These are phyloP conservation scores for Neonectria punicea DNA, from an alignment of 2,329 filamentous ascomycete species.

Conservation along the genomic window DNA sequence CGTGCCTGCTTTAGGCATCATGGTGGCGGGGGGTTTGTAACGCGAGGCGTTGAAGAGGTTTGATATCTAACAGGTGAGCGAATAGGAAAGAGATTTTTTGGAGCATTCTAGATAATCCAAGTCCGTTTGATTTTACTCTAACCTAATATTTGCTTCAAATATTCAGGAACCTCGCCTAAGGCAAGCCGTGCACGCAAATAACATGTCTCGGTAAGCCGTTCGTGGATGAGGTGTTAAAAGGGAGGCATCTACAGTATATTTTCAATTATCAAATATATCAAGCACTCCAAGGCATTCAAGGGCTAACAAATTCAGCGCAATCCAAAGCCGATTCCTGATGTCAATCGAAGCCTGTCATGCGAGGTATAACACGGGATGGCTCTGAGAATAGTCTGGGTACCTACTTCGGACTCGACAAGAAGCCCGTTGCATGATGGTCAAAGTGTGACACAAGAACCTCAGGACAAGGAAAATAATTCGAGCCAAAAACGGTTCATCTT, in stretches of 20 bases:
- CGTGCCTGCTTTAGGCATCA: conserved; percentile 17
- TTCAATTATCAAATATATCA: not conserved
- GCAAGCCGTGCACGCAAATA: not conserved
- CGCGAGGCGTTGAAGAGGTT: not conserved
- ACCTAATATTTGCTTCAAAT: not conserved
- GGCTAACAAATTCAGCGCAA: not conserved
- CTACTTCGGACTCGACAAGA: no score
- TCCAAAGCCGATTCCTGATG: not conserved
- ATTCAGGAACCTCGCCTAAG: not conserved
- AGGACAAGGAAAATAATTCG: no score
- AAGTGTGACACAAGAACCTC: no score
- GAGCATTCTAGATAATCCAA: not conserved
- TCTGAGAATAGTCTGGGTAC: no score
- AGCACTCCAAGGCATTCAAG: not conserved
- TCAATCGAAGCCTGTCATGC: no score
- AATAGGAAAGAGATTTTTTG: not conserved
- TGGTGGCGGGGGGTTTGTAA: conserved; percentile 25
- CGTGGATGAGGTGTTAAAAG: no score
- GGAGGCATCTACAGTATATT: not conserved
- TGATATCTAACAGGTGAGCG: not conserved
- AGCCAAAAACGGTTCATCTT: no score
- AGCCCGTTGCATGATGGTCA: no score
- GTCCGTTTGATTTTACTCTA: not conserved
- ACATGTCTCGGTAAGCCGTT: not conserved
- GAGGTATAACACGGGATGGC: no score